These are phyloP conservation scores for Sophora flavescens DNA, from an alignment of 306 rosid genomes.

Conservation along the genomic window DNA sequence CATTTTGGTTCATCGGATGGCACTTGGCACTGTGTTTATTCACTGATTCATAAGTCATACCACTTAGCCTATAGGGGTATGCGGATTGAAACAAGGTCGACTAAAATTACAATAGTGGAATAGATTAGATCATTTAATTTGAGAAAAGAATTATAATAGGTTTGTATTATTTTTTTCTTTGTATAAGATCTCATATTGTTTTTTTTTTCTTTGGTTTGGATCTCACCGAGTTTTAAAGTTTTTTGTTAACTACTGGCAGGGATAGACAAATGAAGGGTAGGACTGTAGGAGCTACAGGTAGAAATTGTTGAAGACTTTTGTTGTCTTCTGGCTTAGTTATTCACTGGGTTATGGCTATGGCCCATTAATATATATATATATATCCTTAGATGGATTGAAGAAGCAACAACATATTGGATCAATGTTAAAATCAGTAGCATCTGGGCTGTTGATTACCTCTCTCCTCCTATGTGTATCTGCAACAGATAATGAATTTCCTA, in stretches of 20 bases:
- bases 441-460: slow-evolving; percentile 66
- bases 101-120: slow-evolving; percentile 35
- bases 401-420: slow-evolving; percentile 60
- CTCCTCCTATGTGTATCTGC: slow-evolving; percentile 66
- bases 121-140: slow-evolving; percentile 41
- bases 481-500: slow-evolving; percentile 64
- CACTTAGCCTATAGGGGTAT: slow-evolving; percentile 33
- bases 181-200: slow-evolving; percentile 50
- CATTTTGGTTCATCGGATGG: slow-evolving; percentile 48
- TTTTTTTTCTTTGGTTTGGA: slow-evolving; percentile 38
- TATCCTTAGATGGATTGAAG: slow-evolving; percentile 77
- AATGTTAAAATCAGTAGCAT: slow-evolving; percentile 88
- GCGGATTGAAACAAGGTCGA: slow-evolving; percentile 16
- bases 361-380: slow-evolving; percentile 41
- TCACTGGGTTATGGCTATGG: slow-evolving; percentile 45
- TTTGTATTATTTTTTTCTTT: background rate
- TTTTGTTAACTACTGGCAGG: slow-evolving; percentile 59
- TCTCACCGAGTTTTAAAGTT: slow-evolving; percentile 45
- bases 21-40: slow-evolving; percentile 57
- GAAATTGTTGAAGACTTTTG: slow-evolving; percentile 47
- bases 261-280: slow-evolving; percentile 50
- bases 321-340: slow-evolving; percentile 26
- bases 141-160: slow-evolving; percentile 1
- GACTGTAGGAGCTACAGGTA: slow-evolving; percentile 40
- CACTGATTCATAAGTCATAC: slow-evolving; percentile 35